Conservation (phyloP, 2,329 filamentous ascomycete species). For the Davidsoniella australis region DNA sequence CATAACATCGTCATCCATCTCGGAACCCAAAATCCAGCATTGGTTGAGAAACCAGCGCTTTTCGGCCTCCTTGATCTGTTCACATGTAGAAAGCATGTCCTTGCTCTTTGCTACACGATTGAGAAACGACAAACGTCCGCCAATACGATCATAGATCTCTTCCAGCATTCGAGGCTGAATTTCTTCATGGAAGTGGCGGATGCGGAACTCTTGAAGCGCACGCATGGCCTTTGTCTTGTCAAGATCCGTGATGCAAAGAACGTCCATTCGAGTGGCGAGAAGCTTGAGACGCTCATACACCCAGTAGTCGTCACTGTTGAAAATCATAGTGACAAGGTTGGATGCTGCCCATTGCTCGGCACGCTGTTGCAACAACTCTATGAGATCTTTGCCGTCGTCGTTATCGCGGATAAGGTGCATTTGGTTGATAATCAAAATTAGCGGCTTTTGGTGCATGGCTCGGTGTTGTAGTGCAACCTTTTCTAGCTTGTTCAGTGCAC, state of each 20-base stretch:
- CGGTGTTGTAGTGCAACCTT: slow-evolving; percentile 73
- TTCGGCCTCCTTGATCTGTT: slow-evolving; percentile 49
- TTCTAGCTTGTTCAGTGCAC: slow-evolving; percentile 93
- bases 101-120: slow-evolving; percentile 74
- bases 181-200: slow-evolving; percentile 54
- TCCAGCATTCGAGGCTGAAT: slow-evolving; percentile 41
- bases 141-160: slow-evolving; percentile 70
- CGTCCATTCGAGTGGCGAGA: slow-evolving; percentile 85
- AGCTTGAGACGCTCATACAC: slow-evolving; percentile 89
- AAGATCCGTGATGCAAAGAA: slow-evolving; percentile 71
- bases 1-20: slow-evolving; percentile 95
- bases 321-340: slow-evolving; percentile 77
- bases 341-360: slow-evolving; percentile 93
- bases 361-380: slow-evolving; percentile 87
- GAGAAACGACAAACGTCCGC: slow-evolving; percentile 74
- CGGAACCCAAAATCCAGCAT: slow-evolving; percentile 54
- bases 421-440: slow-evolving; percentile 90
- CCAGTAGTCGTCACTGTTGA: slow-evolving; percentile 98
- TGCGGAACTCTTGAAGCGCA: slow-evolving; percentile 65
- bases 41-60: slow-evolving; percentile 65
- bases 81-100: slow-evolving; percentile 65
- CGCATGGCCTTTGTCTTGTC: slow-evolving; percentile 59
- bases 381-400: slow-evolving; percentile 77
- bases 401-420: slow-evolving; percentile 83
- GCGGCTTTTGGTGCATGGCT: slow-evolving; percentile 42